phyloP scores from a whole-genome alignment of 805 yeast genomes.

The fission yeast (Schizosaccharomyces pombe) region DNA sequence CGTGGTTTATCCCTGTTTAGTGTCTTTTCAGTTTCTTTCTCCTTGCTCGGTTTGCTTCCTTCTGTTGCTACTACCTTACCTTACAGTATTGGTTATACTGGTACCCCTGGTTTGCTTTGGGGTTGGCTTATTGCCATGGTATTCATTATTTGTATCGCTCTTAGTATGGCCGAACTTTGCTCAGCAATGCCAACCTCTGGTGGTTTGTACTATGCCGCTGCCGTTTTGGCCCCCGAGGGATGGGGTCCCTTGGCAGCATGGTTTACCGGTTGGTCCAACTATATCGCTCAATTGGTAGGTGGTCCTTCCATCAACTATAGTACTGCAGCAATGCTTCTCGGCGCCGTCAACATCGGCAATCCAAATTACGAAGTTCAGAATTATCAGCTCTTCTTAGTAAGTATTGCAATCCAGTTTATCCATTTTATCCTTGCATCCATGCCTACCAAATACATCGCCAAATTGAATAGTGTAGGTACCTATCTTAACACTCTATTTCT shows the following conservation, averaged over 20 bases:
- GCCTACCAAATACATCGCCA: slow-evolving; percentile 33
- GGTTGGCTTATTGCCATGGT: slow-evolving; percentile 29
- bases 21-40: slow-evolving; percentile 45
- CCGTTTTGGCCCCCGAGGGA: slow-evolving; percentile 32
- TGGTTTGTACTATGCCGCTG: slow-evolving; percentile 45
- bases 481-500: slow-evolving; percentile 25
- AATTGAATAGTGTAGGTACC: slow-evolving; percentile 28
- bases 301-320: slow-evolving; percentile 38
- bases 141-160: slow-evolving; percentile 32
- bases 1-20: slow-evolving; percentile 38
- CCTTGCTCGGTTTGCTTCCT: slow-evolving; percentile 41
- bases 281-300: slow-evolving; percentile 35
- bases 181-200: slow-evolving; percentile 43
- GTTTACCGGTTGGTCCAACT: slow-evolving; percentile 42
- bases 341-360: slow-evolving; percentile 23
- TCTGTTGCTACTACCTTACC: slow-evolving; percentile 37
- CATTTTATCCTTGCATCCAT: slow-evolving; percentile 28
- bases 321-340: slow-evolving; percentile 33
- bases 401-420: slow-evolving; percentile 27
- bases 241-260: slow-evolving; percentile 33
- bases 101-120: slow-evolving; percentile 43
- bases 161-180: slow-evolving; percentile 38
- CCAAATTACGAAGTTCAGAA: slow-evolving; percentile 20
- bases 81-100: slow-evolving; percentile 29
- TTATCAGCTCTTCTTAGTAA: slow-evolving; percentile 29